phyloP scores from a whole-genome alignment of 441 rosid species.

The Gossypium trilobum region DNA sequence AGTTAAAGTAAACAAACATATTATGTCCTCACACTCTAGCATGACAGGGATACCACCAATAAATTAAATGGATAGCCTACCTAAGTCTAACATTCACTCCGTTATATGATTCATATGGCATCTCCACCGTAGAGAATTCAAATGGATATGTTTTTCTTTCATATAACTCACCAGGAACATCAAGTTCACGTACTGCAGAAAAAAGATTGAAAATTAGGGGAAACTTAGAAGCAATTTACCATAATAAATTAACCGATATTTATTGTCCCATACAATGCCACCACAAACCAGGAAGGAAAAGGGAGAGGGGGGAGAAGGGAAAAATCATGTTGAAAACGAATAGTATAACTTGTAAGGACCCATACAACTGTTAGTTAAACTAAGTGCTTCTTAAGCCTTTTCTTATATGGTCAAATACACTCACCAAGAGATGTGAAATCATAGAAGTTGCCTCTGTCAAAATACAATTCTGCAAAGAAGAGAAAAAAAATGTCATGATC shows the following conservation, averaged over 20 bases:
- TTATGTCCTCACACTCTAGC: conserved; percentile 7
- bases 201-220: not conserved
- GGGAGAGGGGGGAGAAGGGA: not conserved
- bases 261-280: not conserved
- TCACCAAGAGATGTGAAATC: conserved; percentile 40
- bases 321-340: not conserved
- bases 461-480: conserved; percentile 29
- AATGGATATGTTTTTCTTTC: conserved; percentile 20
- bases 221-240: not conserved
- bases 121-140: conserved; percentile 20
- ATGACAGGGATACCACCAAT: not conserved
- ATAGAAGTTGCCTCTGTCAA: conserved; percentile 40
- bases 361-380: not conserved
- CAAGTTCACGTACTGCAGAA: conserved; percentile 18
- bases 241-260: not conserved
- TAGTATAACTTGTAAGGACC: not conserved
- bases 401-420: conserved; percentile 11
- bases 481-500: conserved; percentile 9
- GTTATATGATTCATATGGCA: conserved; percentile 18
- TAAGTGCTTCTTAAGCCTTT: not conserved
- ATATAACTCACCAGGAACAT: conserved; percentile 19
- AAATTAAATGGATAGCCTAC: conserved; percentile 12
- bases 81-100: conserved; percentile 22
- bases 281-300: not conserved
- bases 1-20: not conserved